Conservation (phyloP, 164 flowering plant genomes). For the grape (Vitis vinifera) region DNA sequence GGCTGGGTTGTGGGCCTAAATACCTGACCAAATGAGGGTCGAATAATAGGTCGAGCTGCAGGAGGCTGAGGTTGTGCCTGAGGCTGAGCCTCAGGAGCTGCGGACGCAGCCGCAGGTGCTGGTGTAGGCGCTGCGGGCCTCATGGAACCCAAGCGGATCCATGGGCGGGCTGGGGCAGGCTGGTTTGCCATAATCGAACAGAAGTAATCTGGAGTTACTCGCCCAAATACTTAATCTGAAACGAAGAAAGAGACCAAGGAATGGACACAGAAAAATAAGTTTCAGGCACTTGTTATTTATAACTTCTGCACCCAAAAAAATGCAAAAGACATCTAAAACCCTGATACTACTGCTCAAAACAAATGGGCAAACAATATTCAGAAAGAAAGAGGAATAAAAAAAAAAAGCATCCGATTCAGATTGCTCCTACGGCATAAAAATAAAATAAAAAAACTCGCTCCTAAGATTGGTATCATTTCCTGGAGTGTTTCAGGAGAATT, state of each 20-base stretch:
- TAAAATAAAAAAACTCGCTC: background rate
- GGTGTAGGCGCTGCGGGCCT: slow-evolving; percentile 5
- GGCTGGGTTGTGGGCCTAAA: background rate
- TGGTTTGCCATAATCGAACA: slow-evolving; percentile 26
- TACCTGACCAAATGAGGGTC: slow-evolving; percentile 3
- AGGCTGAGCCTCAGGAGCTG: background rate
- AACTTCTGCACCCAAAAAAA: background rate
- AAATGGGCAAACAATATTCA: background rate
- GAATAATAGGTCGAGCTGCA: slow-evolving; percentile 16
- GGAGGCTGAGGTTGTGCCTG: slow-evolving; percentile 10
- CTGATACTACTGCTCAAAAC: background rate
- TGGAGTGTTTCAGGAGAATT: background rate
- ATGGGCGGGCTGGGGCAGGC: slow-evolving; percentile 32
- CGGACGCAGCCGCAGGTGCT: background rate
- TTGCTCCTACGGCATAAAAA: slow-evolving; percentile 9
- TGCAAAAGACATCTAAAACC: background rate
- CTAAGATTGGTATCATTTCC: slow-evolving; percentile 13
- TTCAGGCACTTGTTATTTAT: slow-evolving; percentile 20
- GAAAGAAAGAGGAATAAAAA: background rate
- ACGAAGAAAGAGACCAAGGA: background rate
- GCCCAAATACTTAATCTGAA: background rate
- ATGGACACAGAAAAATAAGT: background rate
- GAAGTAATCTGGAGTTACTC: no score
- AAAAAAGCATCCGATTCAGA: slow-evolving; percentile 37
- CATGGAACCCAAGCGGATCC: slow-evolving; percentile 37